Conservation (phyloP, 352 stramenopile genomes). For the Blastocystis sp. region DNA sequence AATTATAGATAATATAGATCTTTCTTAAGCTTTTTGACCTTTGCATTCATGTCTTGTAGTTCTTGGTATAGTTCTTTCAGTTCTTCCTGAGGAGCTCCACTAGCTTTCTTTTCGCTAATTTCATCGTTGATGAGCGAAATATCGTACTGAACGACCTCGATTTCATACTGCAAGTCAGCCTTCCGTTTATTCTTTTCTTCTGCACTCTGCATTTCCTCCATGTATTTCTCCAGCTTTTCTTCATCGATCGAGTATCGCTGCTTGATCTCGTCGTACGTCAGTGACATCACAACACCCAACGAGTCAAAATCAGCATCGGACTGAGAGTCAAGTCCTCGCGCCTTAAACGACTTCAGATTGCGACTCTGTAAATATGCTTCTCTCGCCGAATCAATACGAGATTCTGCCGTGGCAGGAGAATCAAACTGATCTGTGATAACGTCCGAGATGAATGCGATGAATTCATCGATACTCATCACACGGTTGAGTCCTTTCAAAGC, state of each 20-base stretch:
- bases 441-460: not conserved
- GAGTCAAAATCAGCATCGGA: no score
- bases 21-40: not conserved
- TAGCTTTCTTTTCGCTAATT: not conserved
- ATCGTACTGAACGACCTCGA: not conserved
- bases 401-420: not conserved
- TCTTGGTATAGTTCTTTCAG: not conserved
- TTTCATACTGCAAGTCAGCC: not conserved
- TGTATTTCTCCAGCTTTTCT: not conserved
- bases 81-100: not conserved
- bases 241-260: not conserved
- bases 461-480: slow-evolving; percentile 9
- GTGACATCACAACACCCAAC: no score
- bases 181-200: not conserved
- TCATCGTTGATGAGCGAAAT: not conserved
- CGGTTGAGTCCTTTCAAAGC: not conserved
- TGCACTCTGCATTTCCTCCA: not conserved
- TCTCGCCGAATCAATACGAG: no score
- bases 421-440: not conserved
- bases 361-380: no score
- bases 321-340: no score
- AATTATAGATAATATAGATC: not conserved
- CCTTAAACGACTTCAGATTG: no score
- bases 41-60: not conserved
- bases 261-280: not conserved